Conservation (phyloP, 352 stramenopile genomes). For the Stephanocyclus meneghinianus region DNA sequence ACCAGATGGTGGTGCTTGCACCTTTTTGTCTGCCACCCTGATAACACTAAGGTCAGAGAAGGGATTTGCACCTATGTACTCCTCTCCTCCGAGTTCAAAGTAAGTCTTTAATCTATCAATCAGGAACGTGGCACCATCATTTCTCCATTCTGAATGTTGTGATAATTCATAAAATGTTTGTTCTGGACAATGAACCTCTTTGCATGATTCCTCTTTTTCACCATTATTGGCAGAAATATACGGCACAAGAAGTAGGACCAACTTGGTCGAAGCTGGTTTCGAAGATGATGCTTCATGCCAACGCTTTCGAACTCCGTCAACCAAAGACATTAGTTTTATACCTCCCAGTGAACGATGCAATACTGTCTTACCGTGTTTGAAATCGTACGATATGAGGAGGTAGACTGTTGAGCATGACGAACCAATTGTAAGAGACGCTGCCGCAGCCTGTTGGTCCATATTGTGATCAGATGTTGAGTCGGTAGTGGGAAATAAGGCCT, state of each 20-base stretch:
- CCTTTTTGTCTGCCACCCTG: not conserved
- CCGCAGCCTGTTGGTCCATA: constrained; percentile 20
- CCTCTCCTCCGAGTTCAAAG: constrained; percentile 20
- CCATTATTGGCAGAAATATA: not conserved
- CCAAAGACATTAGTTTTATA: constrained; percentile 37
- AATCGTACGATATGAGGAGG: constrained; percentile 42
- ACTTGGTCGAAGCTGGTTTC: not conserved
- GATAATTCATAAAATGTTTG: not conserved
- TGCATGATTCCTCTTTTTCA: not conserved
- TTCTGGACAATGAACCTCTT: not conserved
- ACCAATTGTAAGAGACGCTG: constrained; percentile 33
- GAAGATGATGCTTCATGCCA: constrained; percentile 5
- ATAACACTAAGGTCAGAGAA: constrained; percentile 3
- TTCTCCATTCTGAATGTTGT: not conserved
- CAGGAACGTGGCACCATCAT: not conserved
- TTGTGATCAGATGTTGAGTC: constrained; percentile 9
- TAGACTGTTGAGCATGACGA: constrained; percentile 35
- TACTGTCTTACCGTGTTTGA: constrained; percentile 45
- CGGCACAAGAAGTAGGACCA: constrained; percentile 4
- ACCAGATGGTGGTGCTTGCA: not conserved
- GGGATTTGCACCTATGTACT: constrained; percentile 5
- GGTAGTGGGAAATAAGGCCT: not conserved
- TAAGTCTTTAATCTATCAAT: constrained; percentile 17
- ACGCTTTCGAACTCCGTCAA: constrained; percentile 31
- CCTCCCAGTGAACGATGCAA: constrained; percentile 41